Evolutionary conservation across 2,329 filamentous ascomycete genomes (phyloP), one percentile per base, ranked within the genome.

Genomic region (Fusarium beomiforme): DNA sequence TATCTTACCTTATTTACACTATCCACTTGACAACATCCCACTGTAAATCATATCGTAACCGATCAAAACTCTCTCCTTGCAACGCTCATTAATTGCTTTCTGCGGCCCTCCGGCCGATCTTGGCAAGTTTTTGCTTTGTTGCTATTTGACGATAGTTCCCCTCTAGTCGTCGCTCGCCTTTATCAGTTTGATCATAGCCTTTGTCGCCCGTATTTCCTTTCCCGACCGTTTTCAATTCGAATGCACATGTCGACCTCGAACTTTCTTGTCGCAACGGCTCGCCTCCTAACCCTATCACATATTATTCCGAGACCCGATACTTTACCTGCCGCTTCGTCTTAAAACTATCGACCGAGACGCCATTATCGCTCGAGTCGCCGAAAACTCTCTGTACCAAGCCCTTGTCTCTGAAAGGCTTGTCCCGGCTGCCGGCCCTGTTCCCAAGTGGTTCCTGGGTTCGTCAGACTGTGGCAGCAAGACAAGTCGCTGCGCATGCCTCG

Each of bases 401-500:
- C 69, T 59, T 71, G 61, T 70, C 64, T 51, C 73, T 71, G 68
- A 74, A 67, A 76, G 72, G 71, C 74, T 76, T 76, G 74, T 73
- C 76, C 75, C 77, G 72, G 77, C 78, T 81, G 79, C 79, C 78
- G 77, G 77, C 76, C 80, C 78, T 76, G 79, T 75, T 79, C 77
- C 78, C 62, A 67, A 71, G 69, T 77, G 79, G 79, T 78, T 76
- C 70, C 68, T 70, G 75, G 81, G 79, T 78, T 77, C 71, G 78
- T 78, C 76, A 77, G 78, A 76, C 77, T 79, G 79, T 77, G 78
- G 78, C 77, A 76, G 69, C 73, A 73, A 67, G 59, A 68, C 57
- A 72, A 76, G 67, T 72, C 72, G 73, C 77, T 78, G 82, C 85
- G 86, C 86, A 90, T 90, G 88, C 87, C 88, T 89, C 88, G 88